Percentiles rank a stretch among this genome's conserved stretches.
These are phyloP conservation scores for Aristolochia contorta DNA, from an alignment of 164 flowering plant species.

Conservation along the genomic window DNA sequence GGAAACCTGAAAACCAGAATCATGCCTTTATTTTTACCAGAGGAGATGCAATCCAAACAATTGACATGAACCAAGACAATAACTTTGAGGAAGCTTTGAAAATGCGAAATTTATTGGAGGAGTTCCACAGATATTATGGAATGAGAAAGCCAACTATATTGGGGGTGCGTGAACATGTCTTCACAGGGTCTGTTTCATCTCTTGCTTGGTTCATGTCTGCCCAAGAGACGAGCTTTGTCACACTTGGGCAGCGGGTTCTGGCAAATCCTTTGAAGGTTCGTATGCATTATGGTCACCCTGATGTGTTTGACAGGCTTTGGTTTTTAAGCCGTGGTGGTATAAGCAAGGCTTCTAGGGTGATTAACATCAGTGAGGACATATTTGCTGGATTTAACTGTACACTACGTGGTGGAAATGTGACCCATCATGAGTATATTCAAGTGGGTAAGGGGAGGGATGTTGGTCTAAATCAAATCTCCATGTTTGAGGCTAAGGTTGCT, in stretches of 20 bases:
- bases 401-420: constrained; percentile 86
- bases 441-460: constrained; percentile 98
- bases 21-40: constrained; percentile 92
- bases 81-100: constrained; percentile 94
- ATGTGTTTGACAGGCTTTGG: constrained; percentile 94
- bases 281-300: constrained; percentile 98
- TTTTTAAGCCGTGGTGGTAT: constrained; percentile 82
- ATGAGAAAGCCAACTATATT: constrained; percentile 83
- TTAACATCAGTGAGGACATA: constrained; percentile 95
- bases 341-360: constrained; percentile 88
- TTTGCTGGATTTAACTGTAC: constrained; percentile 96
- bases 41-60: constrained; percentile 93
- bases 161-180: constrained; percentile 85
- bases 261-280: constrained; percentile 89
- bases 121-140: constrained; percentile 52
- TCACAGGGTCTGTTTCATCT: constrained; percentile 93
- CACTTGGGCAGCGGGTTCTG: constrained; percentile 87
- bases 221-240: constrained; percentile 91
- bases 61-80: constrained; percentile 97
- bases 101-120: constrained; percentile 88
- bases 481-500: constrained; percentile 97
- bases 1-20: constrained; percentile 96
- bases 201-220: constrained; percentile 99
- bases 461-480: constrained; percentile 86
- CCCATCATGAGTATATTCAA: constrained; percentile 96